Base-by-base conservation (phyloP, 2,329 filamentous ascomycete genomes). In the Colletotrichum scovillei region DNA sequence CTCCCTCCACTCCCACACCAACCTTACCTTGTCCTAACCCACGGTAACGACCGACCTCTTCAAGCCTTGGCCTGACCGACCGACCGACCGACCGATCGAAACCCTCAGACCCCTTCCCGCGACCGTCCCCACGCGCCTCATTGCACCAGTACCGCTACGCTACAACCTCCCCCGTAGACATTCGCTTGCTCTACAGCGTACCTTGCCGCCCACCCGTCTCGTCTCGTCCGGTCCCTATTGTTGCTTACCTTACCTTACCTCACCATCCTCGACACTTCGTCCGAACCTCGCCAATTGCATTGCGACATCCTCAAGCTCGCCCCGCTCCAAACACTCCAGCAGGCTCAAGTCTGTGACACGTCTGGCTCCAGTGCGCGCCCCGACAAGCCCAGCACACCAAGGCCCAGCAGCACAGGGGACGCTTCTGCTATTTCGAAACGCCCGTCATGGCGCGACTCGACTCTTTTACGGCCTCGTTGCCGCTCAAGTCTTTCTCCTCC, bases 241-340 rank as follows among this genome's bases (percentile, higher is more conserved):
- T 57, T 32, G 26, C 49, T 59, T 57, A 67, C 64, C 38, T 35
- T n/a, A 24, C 66, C 58, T 26, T 49, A 42, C 56, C 24, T 55
- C 53, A 28, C 52, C 56, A 32, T 67, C 67, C 67, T 71, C 46
- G 24, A 46, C 38, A 28, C 30, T 38, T 74, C 72, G 72, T 73
- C 71, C 67, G 60, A 70, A 72, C 67, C 30, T 74, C 72, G 72
- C 70, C 70, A 73, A 73, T 73, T 74, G 72, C 69, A 38, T 74
- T 42, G 62, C 68, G 32, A 57, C 69, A 57, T 57, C 69, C 63
- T 64, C 49, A 72, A 69, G 68, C 63, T 19, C 62, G 49, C 72
- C 72, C 72, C 68, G 67, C 72, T 46, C 63, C 19, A 46, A 46
- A 46, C 19, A 49, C 42, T 49, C 19, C 42, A 11, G 16, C 62